Base-by-base conservation (phyloP, 768 basidiomycete genomes). In the Leccinum barrowsii region DNA sequence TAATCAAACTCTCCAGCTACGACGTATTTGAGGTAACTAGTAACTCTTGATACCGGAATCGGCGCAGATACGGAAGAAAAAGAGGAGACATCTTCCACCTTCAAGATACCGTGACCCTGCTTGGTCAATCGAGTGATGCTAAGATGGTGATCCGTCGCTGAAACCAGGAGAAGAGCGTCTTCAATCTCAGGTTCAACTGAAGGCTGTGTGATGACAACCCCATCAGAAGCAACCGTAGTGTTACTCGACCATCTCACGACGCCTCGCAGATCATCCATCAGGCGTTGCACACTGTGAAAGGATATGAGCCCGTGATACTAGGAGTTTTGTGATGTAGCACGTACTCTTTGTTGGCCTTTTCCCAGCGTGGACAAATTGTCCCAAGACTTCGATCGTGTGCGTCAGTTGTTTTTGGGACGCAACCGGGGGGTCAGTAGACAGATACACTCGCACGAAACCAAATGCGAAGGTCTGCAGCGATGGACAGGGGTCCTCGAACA, bases 41-140 rank as follows among this genome's bases (percentile, higher is more conserved):
- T 26, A 26, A 26, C 26, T 26, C 70, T 86, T 91, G 70, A 98
- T 88, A 62, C 94, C 92, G 34, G 93, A 87, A 73, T 98, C 95
- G 57, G 94, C 90, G 69, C 95, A 98, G 44, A 98, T 95, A 11
- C 97, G 86, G 85, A 98, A 99, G 81, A 99, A 99, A 69, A 98
- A 92, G 93, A 94, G 4, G 97, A 98, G 7, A 93, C 82, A 60
- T 98, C 95, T 69, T 99, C 97, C 30, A 92, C 89, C 68, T 94
- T 95, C 65, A 99, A 77, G 59, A 99, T 95, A 53, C 94, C 26
- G 76, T 98, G 93, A 53, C 94, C 26, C 76, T 98, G 93, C 73
- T 95, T 95, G 49, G 93, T 95, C 55, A 99, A 80, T 68, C 94
- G 90, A 17, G 92, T 95, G 74, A 98, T 96, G 76, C 26, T 94